A percentile compares a stretch with the other conserved stretches of the same genome.
Conservation (phyloP, 78 protist species). For the Emiliania huxleyi region DNA sequence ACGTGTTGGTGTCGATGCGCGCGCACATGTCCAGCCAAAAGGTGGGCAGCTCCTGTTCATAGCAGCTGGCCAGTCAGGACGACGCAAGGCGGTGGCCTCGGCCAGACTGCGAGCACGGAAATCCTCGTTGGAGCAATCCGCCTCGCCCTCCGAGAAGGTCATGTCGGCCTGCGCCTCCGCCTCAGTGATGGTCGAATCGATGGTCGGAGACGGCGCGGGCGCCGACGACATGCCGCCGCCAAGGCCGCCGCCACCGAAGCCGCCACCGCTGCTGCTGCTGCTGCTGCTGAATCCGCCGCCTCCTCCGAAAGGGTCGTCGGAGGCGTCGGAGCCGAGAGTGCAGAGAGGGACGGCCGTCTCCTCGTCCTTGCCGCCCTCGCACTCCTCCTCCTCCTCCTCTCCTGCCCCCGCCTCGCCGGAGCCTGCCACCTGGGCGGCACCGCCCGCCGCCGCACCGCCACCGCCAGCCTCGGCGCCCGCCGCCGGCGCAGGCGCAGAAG, state of each 20-base stretch:
- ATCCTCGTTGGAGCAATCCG: slow-evolving; percentile 15
- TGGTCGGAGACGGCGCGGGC: background rate
- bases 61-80: no score
- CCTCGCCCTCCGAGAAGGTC: background rate
- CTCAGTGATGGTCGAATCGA: slow-evolving; percentile 14
- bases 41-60: slow-evolving; percentile 30
- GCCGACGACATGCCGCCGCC: no score
- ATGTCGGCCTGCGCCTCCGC: background rate
- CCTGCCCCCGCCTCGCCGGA: background rate
- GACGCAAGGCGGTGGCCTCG: no score
- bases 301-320: background rate
- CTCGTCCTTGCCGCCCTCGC: background rate
- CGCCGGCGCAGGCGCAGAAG: no score
- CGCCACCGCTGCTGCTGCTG: background rate
- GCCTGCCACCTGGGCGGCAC: background rate
- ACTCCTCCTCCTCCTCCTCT: background rate
- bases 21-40: slow-evolving; percentile 64
- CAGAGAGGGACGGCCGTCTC: background rate
- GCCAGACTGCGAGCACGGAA: no score
- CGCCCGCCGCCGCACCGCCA: no score
- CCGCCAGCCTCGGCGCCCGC: no score
- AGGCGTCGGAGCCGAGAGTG: background rate
- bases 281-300: no score
- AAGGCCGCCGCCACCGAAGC: background rate
- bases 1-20: slow-evolving; percentile 38